Conservation (phyloP, 1,284 basidiomycete species). For the Cryptococcus sp. region DNA sequence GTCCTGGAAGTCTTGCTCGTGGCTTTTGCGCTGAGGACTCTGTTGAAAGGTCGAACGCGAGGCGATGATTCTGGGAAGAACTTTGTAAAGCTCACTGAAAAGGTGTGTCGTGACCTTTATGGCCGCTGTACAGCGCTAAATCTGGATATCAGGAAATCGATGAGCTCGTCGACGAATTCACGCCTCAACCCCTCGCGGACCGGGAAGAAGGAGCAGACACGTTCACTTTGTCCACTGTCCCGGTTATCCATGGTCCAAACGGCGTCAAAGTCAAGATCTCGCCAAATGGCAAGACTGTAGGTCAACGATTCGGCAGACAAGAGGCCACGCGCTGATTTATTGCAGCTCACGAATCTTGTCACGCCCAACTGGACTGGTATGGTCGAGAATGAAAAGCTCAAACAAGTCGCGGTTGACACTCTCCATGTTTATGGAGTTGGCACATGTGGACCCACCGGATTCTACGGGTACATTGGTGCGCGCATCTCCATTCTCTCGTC, state of each 20-base stretch:
- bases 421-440: constrained; percentile 93
- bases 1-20: constrained; percentile 87
- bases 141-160: constrained; percentile 75
- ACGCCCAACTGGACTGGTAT: constrained; percentile 93
- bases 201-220: constrained; percentile 63
- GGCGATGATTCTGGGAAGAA: constrained; percentile 82
- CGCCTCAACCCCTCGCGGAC: constrained; percentile 76
- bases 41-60: constrained; percentile 84
- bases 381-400: constrained; percentile 82
- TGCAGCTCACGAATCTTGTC: constrained; percentile 71
- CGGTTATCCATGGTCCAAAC: constrained; percentile 76
- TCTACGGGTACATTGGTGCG: constrained; percentile 92
- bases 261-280: constrained; percentile 80
- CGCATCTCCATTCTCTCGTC: constrained; percentile 7
- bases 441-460: constrained; percentile 94
- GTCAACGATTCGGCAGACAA: background rate
- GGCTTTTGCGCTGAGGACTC: constrained; percentile 83
- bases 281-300: constrained; percentile 69
- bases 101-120: constrained; percentile 59
- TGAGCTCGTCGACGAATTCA: constrained; percentile 94
- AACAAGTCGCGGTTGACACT: constrained; percentile 79
- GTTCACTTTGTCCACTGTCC: constrained; percentile 70
- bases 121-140: background rate
- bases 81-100: constrained; percentile 86
- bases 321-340: background rate